phyloP scores from a whole-genome alignment of 495 filamentous ascomycete genomes.

The Achaetomiella virescens region DNA sequence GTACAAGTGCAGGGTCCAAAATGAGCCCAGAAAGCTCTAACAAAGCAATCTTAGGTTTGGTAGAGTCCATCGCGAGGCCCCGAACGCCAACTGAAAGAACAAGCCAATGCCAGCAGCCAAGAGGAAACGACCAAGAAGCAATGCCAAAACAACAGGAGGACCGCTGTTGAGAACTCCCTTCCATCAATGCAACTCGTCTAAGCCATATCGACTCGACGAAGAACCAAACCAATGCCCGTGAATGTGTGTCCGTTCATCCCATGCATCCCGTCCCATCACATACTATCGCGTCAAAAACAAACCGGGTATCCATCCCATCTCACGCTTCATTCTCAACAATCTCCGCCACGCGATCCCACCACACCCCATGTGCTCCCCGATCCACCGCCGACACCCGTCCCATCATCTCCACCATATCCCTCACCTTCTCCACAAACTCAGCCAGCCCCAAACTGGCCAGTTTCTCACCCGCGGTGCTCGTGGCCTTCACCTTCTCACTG shows the following conservation, averaged over 20 bases:
- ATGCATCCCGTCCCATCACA: background rate
- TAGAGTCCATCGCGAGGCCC: too few species aligned
- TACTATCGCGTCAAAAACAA: background rate
- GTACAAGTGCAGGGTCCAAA: too few species aligned
- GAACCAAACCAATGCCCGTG: background rate
- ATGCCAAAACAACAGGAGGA: background rate
- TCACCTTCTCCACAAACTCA: conserved; percentile 84
- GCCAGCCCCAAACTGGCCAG: conserved; percentile 73
- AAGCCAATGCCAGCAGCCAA: background rate
- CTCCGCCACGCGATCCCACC: conserved; percentile 69
- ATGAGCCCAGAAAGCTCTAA: too few species aligned
- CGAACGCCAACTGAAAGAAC: background rate
- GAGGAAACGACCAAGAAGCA: background rate
- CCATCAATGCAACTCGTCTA: background rate
- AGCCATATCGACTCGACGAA: too few species aligned
- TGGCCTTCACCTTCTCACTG: conserved; percentile 77
- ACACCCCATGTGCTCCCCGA: conserved; percentile 65
- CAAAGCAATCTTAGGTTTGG: too few species aligned
- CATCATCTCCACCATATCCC: conserved; percentile 73
- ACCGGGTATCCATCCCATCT: background rate
- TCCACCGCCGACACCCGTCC: conserved; percentile 71
- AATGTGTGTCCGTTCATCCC: background rate
- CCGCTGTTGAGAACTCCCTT: background rate
- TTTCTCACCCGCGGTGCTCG: conserved; percentile 74
- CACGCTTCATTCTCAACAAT: conserved; percentile 24